Evolutionary conservation across 345 rosid genomes (phyloP).

Genomic region (Pistacia vera): DNA sequence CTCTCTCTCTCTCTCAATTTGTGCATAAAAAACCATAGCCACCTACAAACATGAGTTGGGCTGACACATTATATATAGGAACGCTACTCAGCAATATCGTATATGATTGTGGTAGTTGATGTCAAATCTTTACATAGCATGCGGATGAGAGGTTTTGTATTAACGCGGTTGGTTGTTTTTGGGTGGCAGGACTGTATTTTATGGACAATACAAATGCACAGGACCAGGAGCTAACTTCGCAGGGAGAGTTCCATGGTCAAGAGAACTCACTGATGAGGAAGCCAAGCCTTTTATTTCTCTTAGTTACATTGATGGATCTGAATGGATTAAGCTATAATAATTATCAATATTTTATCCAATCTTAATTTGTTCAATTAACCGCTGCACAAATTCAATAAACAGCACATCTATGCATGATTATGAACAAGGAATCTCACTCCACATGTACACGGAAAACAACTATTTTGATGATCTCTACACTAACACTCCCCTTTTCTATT

Average conservation of each 20-base stretch:
- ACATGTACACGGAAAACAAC: no score
- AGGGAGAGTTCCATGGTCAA: slow-evolving; percentile 90
- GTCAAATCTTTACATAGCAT: background rate
- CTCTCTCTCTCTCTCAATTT: background rate
- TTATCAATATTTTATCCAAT: background rate
- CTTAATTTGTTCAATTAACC: no score
- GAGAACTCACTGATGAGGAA: slow-evolving; percentile 83
- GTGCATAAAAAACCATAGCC: background rate
- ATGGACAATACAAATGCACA: slow-evolving; percentile 93
- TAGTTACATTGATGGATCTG: slow-evolving; percentile 81
- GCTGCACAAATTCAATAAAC: no score
- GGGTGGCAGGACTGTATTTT: slow-evolving; percentile 81
- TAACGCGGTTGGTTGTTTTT: slow-evolving; percentile 11
- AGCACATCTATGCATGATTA: no score
- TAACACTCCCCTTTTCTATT: no score
- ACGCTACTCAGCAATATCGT: no score
- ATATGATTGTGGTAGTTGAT: no score
- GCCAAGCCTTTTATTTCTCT: slow-evolving; percentile 90
- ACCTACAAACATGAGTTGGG: background rate
- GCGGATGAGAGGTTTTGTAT: background rate
- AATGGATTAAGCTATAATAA: slow-evolving; percentile 68
- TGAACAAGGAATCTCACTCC: no score
- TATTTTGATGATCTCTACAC: no score
- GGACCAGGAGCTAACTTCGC: slow-evolving; percentile 86
- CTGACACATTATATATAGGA: background rate